A percentile compares a stretch with the other conserved stretches of the same genome.
Conservation (phyloP, 805 yeast genomes). For the Saccharomyces jurei region DNA sequence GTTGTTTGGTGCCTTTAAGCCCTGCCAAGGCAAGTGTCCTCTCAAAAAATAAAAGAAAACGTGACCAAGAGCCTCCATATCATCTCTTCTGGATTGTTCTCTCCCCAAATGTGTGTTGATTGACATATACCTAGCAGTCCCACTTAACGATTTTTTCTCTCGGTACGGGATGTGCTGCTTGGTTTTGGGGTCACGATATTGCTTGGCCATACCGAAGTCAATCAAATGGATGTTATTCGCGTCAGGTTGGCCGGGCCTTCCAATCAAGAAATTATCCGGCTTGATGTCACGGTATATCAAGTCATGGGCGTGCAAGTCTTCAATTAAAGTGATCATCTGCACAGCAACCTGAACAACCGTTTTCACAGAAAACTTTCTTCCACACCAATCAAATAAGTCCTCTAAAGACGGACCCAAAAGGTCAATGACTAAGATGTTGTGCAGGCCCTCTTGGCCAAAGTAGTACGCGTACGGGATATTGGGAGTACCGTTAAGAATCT, state of each 20-base stretch:
- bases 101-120: conserved; percentile 95
- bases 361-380: conserved; percentile 76
- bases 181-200: conserved; percentile 92
- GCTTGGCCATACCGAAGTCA: conserved; percentile 98
- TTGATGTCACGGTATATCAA: conserved; percentile 93
- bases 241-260: conserved; percentile 75
- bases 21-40: conserved; percentile 98
- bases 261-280: conserved; percentile 93
- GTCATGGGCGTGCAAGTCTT: conserved; percentile 80
- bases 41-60: conserved; percentile 91
- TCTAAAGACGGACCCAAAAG: conserved; percentile 92
- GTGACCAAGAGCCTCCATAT: conserved; percentile 92
- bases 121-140: conserved; percentile 97
- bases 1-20: conserved; percentile 94
- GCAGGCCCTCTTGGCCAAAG: conserved; percentile 97
- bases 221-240: conserved; percentile 83
- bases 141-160: conserved; percentile 90
- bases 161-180: conserved; percentile 94
- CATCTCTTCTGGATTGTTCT: conserved; percentile 94
- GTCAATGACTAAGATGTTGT: conserved; percentile 90
- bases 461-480: conserved; percentile 97
- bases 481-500: conserved; percentile 66
- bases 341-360: conserved; percentile 90
- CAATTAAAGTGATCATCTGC: conserved; percentile 86
- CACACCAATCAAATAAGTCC: conserved; percentile 97